Evolutionary conservation across 371 early-diverging fungal species (phyloP), one percentile per base, ranked within the genome.

Genomic region (Syncephalastrum sp.): DNA sequence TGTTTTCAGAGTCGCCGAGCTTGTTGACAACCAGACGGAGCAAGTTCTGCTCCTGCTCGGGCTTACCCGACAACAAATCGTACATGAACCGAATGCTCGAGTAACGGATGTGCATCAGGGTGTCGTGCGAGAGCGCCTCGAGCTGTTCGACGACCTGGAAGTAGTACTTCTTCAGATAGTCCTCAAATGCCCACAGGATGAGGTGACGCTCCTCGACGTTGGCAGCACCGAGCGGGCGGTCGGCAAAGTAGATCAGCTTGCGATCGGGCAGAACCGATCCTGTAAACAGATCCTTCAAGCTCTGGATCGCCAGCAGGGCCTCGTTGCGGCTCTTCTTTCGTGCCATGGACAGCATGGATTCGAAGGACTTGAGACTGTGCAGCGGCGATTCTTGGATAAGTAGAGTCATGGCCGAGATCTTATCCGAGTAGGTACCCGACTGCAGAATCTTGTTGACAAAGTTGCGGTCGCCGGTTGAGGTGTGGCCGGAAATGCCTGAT

Each of bases 21-120:
- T 97, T 98, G 87, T 95, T 96, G 59, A 94, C 89, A 21, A 98
- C 81, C 53, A 98, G 65, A 41, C 89, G 83, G 45, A 98, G 81
- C 57, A 98, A 78, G 61, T 95, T 96, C 53, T 91, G 90, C 65
- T 98, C 98, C 74, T 97, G 95, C 73, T 98, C 98, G 7, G 97
- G 94, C 68, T 95, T 96, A 23, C 84, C 74, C 44, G 78, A 70
- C 56, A 97, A 74, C 42, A 98, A 75, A 61, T 91, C 90, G 52
- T 81, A 74, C 48, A 95, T 82, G 71, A 82, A 85, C 8, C 71
- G 67, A 4, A 96, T 73, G 79, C 87, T 87, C 62, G 84, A 89
- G 64, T 85, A 84, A 54, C 91, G 88, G 24, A 95, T 88, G 60
- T 92, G 87, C 47, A 82, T 75, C 19, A 97, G 71, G 7, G 92